Base-by-base conservation (phyloP, 2,329 filamentous ascomycete species). In the Phaeosphaeria sp. region DNA sequence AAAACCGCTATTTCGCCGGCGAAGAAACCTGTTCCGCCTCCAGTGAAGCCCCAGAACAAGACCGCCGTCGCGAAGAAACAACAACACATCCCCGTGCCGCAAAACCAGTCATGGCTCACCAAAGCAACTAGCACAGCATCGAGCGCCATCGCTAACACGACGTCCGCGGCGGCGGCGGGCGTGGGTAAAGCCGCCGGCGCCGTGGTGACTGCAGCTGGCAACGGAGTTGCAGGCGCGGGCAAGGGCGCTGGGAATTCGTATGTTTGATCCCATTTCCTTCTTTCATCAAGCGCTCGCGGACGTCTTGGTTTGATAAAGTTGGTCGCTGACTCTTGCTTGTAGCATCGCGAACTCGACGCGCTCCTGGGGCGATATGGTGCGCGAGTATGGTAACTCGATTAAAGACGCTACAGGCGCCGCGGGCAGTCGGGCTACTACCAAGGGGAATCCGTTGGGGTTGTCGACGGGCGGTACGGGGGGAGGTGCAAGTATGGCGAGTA, bases 351-450 rank as follows among this genome's bases (percentile, higher is more conserved):
- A 79, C 56, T 77, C 79, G 3, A 78, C 80, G 2, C 76, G 80
- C 43, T 68, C 69, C 47, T 83, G 80, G 81, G 81, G 80, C 53
- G 80, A 83, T 65, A 73, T 78, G 46, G 78, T 83, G 2, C 77
- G 81, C 43, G 79, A 79, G 42, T 83, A 83, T 57, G 81, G 81
- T 23, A 83, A 83, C 66, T 76, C 76, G 30, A 78, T 83, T 68
- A 83, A 83, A 62, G 81, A 83, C 63, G 67, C 73, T 5, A 78
- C 81, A 0, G 79, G 78, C 36, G 80, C 82, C 1, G 70, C 72
- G 3, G 81, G 81, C 5, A 66, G 74, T 33, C 73, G 81, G 3
- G 77, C 80, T 18, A 67, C 76, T 5, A 83, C 81, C 1, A 78
- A 77, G 23, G 74, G 73, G 21, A 83, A 83, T 63, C 81, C 81